These are phyloP conservation scores for Blastobotrys muscicola DNA, from an alignment of 805 yeast genomes.

Conservation along the genomic window DNA sequence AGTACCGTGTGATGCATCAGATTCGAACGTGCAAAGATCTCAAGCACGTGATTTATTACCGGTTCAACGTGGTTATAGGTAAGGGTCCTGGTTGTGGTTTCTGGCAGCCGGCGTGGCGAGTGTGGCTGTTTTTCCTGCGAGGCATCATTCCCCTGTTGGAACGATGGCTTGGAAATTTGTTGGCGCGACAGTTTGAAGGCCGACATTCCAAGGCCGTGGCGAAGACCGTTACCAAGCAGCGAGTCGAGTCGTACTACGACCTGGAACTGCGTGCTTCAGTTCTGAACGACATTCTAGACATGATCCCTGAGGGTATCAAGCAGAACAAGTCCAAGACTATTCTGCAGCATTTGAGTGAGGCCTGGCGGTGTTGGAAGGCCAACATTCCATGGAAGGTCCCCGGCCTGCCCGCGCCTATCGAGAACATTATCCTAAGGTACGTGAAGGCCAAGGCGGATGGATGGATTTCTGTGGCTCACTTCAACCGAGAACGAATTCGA, in stretches of 20 bases:
- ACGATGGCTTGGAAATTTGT: constrained; percentile 86
- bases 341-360: constrained; percentile 89
- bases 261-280: constrained; percentile 88
- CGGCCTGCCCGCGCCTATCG: constrained; percentile 88
- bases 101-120: constrained; percentile 99
- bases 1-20: constrained; percentile 97
- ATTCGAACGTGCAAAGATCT: constrained; percentile 91
- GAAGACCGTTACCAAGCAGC: constrained; percentile 88
- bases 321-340: constrained; percentile 81
- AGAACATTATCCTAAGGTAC: constrained; percentile 75
- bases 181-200: constrained; percentile 94
- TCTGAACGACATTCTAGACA: constrained; percentile 89
- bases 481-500: constrained; percentile 79
- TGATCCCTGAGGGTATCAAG: constrained; percentile 92
- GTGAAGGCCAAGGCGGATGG: constrained; percentile 94
- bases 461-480: constrained; percentile 90
- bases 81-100: constrained; percentile 99
- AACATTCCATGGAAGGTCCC: constrained; percentile 97
- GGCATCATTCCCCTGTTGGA: constrained; percentile 89
- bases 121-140: constrained; percentile 85
- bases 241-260: constrained; percentile 92
- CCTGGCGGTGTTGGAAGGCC: constrained; percentile 99
- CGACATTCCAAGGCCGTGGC: constrained; percentile 85
- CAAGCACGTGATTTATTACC: constrained; percentile 81
- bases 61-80: constrained; percentile 79